These are phyloP conservation scores for Esteya vermicola DNA, from an alignment of 2,329 filamentous ascomycete genomes.

Conservation along the genomic window DNA sequence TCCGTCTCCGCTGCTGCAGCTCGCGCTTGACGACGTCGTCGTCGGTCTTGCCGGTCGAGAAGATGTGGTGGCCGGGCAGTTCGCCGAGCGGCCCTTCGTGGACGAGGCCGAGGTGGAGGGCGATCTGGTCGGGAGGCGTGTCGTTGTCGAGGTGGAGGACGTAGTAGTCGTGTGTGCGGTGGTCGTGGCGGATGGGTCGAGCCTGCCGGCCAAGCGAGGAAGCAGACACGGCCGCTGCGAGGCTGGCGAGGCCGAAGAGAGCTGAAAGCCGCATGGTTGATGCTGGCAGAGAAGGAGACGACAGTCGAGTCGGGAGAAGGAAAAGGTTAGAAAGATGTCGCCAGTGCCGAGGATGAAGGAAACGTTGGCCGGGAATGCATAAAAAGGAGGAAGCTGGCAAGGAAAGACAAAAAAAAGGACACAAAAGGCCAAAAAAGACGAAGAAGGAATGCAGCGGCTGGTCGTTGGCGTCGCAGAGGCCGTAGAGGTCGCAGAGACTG, in stretches of 20 bases:
- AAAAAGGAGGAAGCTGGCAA: not conserved
- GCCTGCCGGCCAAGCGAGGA: slow-evolving; percentile 25
- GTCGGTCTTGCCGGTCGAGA: slow-evolving; percentile 53
- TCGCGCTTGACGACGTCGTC: slow-evolving; percentile 44
- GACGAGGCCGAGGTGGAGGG: slow-evolving; percentile 55
- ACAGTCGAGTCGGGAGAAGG: no score
- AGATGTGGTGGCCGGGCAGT: slow-evolving; percentile 71
- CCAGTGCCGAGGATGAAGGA: no score
- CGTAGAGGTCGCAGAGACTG: no score
- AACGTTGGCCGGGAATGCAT: not conserved
- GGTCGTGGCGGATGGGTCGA: slow-evolving; percentile 46
- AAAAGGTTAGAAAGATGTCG: no score
- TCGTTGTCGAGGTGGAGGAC: slow-evolving; percentile 66
- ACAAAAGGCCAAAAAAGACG: not conserved
- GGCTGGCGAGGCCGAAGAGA: slow-evolving; percentile 37
- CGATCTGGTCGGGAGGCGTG: slow-evolving; percentile 53
- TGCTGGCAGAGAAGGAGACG: not conserved
- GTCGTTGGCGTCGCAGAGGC: not conserved
- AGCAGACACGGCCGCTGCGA: slow-evolving; percentile 28
- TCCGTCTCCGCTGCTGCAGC: slow-evolving; percentile 38
- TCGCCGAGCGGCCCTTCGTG: slow-evolving; percentile 73
- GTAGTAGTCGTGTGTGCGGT: slow-evolving; percentile 80
- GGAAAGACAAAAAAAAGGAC: not conserved
- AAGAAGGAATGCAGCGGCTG: not conserved
- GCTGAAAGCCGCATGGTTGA: slow-evolving; percentile 35